Base-by-base conservation (phyloP, 2,329 filamentous ascomycete species). In the Venturia asperata region DNA sequence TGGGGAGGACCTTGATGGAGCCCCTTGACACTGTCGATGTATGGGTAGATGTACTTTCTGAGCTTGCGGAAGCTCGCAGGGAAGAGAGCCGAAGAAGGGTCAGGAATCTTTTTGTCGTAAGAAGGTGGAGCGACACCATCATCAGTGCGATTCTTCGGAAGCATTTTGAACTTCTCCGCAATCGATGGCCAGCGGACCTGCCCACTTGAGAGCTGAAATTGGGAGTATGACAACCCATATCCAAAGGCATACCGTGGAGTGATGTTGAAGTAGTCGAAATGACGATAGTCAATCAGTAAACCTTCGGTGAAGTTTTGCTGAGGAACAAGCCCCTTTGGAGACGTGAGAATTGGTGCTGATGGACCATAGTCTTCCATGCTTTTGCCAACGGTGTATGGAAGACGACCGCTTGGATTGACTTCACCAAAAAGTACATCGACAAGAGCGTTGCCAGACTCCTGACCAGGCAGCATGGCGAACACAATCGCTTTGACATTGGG, bases 331-430 rank as follows among this genome's bases (percentile, higher is more conserved):
- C 82, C 84, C 69, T 90, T 89, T 0, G 88, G 84, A 61, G 85
- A 78, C 71, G 88, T 90, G 68, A 92, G 79, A 47, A 94, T 80
- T 71, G 87, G 82, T 21, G 82, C 88, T 19, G 83, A 85, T 0
- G 85, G 83, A 0, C 92, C 92, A 70, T 94, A 94, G 73, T 96
- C 91, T 19, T 84, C 80, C 2, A 89, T 80, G 0, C 80, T 81
- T 72, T 87, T 89, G 9, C 89, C 91, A 62, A 96, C 88, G 0
- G 91, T 96, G 76, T 95, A 97, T 0, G 92, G 92, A 1, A 97
- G 79, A 65, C 89, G 87, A n/a, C 92, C 92, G 62, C 85, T 91
- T 0, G 87, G 87, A 70, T 91, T 93, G 19, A 87, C 81, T 30
- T 88, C 83, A 7, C 92, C 92, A 66, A 93, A 90, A 1, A 96